Evolutionary conservation across 345 rosid genomes (phyloP).

Genomic region (Lepidium didymum): DNA sequence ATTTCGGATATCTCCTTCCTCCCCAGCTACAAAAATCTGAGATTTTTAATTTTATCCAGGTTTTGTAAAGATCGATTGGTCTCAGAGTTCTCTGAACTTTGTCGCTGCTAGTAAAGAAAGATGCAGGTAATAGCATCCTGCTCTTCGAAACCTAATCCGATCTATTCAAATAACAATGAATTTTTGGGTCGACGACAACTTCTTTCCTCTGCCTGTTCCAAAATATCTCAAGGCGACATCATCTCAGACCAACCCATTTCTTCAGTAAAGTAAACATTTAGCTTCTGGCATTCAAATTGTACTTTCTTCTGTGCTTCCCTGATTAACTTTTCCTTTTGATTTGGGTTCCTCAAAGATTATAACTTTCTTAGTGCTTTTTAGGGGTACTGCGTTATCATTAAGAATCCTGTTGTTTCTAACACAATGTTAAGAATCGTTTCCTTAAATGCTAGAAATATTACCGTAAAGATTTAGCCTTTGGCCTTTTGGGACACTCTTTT

Average conservation of each 20-base stretch:
- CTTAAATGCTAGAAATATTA: not conserved
- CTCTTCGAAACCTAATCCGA: constrained; percentile 24
- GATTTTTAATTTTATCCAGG: not conserved
- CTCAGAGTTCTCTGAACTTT: not conserved
- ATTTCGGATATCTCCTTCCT: not conserved
- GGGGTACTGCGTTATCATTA: not conserved
- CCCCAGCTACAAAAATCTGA: not conserved
- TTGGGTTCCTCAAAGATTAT: not conserved
- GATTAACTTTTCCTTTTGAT: not conserved
- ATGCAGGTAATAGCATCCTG: constrained; percentile 39
- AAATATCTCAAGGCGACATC: constrained; percentile 9
- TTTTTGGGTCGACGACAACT: constrained; percentile 33
- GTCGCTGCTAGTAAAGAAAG: constrained; percentile 8
- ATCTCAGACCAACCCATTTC: constrained; percentile 28
- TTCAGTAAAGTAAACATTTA: constrained; percentile 25
- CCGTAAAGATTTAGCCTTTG: not conserved
- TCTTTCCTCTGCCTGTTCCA: constrained; percentile 36
- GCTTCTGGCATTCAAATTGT: not conserved
- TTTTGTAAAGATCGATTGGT: constrained; percentile 8
- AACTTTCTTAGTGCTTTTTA: not conserved
- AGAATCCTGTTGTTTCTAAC: not conserved
- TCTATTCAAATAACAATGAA: constrained; percentile 9
- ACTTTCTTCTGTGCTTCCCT: not conserved
- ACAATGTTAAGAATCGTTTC: not conserved
- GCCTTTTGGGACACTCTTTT: not conserved